Evolutionary conservation across 2,329 filamentous ascomycete species (phyloP).

Genomic region (Emergomyces pasteurianus): DNA sequence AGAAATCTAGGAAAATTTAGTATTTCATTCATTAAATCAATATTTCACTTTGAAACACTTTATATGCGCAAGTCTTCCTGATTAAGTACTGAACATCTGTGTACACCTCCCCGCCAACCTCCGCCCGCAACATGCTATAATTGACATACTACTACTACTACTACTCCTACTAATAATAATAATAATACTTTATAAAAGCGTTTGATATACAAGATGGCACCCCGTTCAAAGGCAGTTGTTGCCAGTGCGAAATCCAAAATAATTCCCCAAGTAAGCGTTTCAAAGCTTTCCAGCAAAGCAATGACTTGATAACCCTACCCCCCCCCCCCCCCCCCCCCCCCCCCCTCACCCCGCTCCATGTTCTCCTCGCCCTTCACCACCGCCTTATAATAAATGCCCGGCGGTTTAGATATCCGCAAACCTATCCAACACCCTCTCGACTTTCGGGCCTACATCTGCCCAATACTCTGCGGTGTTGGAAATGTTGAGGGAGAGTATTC

Average conservation of each 20-base stretch:
- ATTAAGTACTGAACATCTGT: too few relatives aligned
- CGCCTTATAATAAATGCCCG: background rate
- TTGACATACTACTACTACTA: too few relatives aligned
- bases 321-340: background rate
- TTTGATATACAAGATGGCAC: background rate
- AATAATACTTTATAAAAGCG: too few relatives aligned
- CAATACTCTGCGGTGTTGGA: slow-evolving; percentile 27
- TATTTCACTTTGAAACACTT: background rate
- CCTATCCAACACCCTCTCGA: slow-evolving; percentile 28
- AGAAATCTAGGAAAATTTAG: too few relatives aligned
- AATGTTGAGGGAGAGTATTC: slow-evolving; percentile 24
- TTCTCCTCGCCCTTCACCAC: background rate
- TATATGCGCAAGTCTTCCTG: too few relatives aligned
- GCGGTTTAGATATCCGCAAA: slow-evolving; percentile 28
- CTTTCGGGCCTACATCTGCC: slow-evolving; percentile 26
- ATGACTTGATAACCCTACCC: background rate
- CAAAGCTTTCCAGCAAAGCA: too few relatives aligned
- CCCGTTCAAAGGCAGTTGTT: background rate
- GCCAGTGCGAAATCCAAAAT: background rate
- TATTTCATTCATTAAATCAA: background rate
- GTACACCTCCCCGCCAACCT: too few relatives aligned
- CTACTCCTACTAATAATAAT: too few relatives aligned
- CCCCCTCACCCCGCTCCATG: background rate
- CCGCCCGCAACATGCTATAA: too few relatives aligned
- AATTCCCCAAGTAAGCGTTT: background rate